Conservation (phyloP, 148 eudicot species). For the Nepenthes mirabilis region DNA sequence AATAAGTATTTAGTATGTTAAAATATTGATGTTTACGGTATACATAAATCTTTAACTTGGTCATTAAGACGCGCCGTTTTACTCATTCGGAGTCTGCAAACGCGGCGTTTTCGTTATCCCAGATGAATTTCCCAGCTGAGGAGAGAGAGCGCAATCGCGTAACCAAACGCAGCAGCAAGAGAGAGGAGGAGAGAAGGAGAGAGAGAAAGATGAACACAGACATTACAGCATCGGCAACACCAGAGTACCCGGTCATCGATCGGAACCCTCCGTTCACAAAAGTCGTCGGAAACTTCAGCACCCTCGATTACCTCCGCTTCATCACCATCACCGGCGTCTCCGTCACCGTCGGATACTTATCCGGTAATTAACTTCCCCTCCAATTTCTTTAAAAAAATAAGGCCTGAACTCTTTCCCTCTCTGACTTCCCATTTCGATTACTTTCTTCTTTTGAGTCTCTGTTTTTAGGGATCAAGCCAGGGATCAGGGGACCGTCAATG, state of each 20-base stretch:
- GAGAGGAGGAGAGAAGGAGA: too few relatives aligned
- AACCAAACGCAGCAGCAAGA: too few relatives aligned
- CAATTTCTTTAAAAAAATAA: not conserved
- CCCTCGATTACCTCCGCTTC: slow-evolving; percentile 83
- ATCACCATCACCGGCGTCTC: slow-evolving; percentile 83
- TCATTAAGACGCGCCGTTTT: too few relatives aligned
- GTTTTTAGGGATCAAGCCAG: slow-evolving; percentile 63
- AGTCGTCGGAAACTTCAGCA: slow-evolving; percentile 78
- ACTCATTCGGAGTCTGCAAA: too few relatives aligned
- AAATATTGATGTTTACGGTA: too few relatives aligned
- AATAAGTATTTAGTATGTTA: too few relatives aligned
- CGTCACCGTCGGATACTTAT: slow-evolving; percentile 83
- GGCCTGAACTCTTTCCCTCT: not conserved
- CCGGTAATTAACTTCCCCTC: slow-evolving; percentile 30
- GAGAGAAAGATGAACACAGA: slow-evolving; percentile 70
- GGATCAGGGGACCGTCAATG: slow-evolving; percentile 87
- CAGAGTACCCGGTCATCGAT: slow-evolving; percentile 81
- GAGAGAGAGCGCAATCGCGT: too few relatives aligned
- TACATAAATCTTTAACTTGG: too few relatives aligned
- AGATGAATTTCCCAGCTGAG: too few relatives aligned
- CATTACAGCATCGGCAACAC: slow-evolving; percentile 80
- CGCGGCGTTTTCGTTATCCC: too few relatives aligned
- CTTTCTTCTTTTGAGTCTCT: not conserved
- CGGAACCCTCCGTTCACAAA: slow-evolving; percentile 91
- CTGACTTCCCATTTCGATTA: not conserved